Evolutionary conservation across 2,329 filamentous ascomycete genomes (phyloP).

Genomic region (Aspergillus brunneoviolaceus): DNA sequence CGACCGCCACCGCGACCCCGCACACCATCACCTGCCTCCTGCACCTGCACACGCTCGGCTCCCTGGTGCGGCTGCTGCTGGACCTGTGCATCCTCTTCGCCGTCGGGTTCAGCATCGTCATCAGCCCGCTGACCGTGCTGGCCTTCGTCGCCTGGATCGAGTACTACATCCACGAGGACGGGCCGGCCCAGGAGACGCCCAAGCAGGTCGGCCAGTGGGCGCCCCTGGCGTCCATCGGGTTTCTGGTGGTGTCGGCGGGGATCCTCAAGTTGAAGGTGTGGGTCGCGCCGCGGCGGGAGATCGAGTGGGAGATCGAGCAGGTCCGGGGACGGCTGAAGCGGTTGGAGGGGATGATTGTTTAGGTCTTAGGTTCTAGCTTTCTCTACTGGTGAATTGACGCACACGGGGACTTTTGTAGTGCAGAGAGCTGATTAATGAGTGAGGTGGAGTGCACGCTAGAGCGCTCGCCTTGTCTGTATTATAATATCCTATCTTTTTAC

Average conservation of each 20-base stretch:
- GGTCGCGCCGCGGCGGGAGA: constrained; percentile 27
- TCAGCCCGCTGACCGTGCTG: constrained; percentile 31
- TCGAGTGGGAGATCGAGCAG: constrained; percentile 30
- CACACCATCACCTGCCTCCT: constrained; percentile 3
- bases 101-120: constrained; percentile 29
- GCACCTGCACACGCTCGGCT: constrained; percentile 14
- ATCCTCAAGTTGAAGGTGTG: constrained; percentile 29
- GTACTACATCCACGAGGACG: constrained; percentile 31
- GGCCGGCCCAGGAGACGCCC: constrained; percentile 27
- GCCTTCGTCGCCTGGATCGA: constrained; percentile 37
- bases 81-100: constrained; percentile 21
- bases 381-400: too few species aligned
- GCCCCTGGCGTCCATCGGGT: constrained; percentile 26
- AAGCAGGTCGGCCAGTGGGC: constrained; percentile 36
- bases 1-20: not conserved
- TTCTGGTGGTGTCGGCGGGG: constrained; percentile 30
- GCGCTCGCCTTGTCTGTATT: too few species aligned
- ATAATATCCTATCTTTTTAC: too few species aligned
- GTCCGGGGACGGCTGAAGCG: constrained; percentile 13
- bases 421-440: too few species aligned
- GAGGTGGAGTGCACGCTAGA: too few species aligned
- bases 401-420: too few species aligned
- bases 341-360: not conserved
- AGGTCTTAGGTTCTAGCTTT: too few species aligned
- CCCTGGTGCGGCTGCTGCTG: constrained; percentile 12